Percentiles rank a stretch among this genome's conserved stretches.
Conservation (phyloP, 805 yeast genomes). For the Candida golubevii region DNA sequence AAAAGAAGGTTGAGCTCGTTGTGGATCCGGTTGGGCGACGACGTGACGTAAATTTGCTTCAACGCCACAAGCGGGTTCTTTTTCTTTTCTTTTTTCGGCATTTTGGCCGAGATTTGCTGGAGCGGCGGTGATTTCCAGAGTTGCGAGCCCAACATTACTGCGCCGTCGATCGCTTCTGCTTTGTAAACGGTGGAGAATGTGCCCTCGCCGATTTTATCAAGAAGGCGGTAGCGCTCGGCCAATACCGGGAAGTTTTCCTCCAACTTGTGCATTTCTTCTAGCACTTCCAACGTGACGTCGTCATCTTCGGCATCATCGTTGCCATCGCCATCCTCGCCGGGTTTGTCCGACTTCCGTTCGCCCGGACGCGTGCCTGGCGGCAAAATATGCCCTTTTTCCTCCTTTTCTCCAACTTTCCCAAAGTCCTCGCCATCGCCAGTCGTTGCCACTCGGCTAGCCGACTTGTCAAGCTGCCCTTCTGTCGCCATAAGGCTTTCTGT, state of each 20-base stretch:
- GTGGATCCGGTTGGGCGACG: slow-evolving; percentile 86
- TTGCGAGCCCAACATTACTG: slow-evolving; percentile 35
- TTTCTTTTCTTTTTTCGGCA: slow-evolving; percentile 20
- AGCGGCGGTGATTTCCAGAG: slow-evolving; percentile 45
- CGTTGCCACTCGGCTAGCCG: slow-evolving; percentile 2
- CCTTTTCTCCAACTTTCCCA: not conserved
- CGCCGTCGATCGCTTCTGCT: slow-evolving; percentile 50
- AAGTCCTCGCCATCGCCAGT: not conserved
- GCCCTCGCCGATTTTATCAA: slow-evolving; percentile 64
- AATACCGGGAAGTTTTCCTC: slow-evolving; percentile 53
- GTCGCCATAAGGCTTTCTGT: not conserved
- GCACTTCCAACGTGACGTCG: slow-evolving; percentile 48
- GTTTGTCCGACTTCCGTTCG: not conserved
- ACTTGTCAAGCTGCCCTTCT: slow-evolving; percentile 2
- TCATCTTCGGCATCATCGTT: slow-evolving; percentile 28
- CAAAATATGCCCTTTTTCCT: not conserved
- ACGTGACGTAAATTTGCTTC: slow-evolving; percentile 90
- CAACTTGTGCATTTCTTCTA: slow-evolving; percentile 54
- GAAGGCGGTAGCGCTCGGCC: slow-evolving; percentile 42
- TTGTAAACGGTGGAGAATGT: slow-evolving; percentile 60
- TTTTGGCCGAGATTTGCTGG: slow-evolving; percentile 17
- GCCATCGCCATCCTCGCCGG: not conserved
- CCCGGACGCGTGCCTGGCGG: not conserved
- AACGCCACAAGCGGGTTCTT: slow-evolving; percentile 68
- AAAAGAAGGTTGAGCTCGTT: slow-evolving; percentile 82